These are phyloP conservation scores for Globisporangium barbulae DNA, from an alignment of 352 stramenopile genomes.

Conservation along the genomic window DNA sequence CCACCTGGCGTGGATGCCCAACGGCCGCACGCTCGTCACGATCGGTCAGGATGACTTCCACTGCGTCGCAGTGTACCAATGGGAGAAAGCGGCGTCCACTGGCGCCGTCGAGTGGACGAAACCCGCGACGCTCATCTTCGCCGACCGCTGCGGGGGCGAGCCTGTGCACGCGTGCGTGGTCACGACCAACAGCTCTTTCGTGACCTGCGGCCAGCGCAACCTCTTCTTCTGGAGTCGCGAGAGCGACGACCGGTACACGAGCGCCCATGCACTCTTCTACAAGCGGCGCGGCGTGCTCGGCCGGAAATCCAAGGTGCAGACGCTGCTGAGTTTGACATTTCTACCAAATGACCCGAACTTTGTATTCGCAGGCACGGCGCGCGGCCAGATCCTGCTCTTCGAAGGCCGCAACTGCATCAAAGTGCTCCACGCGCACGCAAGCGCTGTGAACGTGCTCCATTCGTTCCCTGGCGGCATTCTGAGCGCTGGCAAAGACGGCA, in stretches of 20 bases:
- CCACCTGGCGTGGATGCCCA: slow-evolving; percentile 73
- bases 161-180: slow-evolving; percentile 44
- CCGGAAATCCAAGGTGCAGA: slow-evolving; percentile 69
- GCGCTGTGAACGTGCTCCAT: slow-evolving; percentile 56
- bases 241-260: slow-evolving; percentile 51
- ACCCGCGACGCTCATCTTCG: slow-evolving; percentile 50
- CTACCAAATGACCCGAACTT: slow-evolving; percentile 45
- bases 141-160: slow-evolving; percentile 42
- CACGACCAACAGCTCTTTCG: slow-evolving; percentile 48
- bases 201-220: slow-evolving; percentile 59
- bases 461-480: slow-evolving; percentile 54
- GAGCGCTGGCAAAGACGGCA: slow-evolving; percentile 68
- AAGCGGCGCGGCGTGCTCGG: slow-evolving; percentile 54
- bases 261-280: slow-evolving; percentile 41
- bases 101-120: slow-evolving; percentile 46
- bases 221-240: slow-evolving; percentile 77
- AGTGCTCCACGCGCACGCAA: slow-evolving; percentile 62
- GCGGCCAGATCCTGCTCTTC: slow-evolving; percentile 76
- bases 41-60: slow-evolving; percentile 68
- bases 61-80: slow-evolving; percentile 78
- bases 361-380: slow-evolving; percentile 63
- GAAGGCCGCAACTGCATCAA: slow-evolving; percentile 74
- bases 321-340: slow-evolving; percentile 47
- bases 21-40: slow-evolving; percentile 58
- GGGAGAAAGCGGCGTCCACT: slow-evolving; percentile 23